Evolutionary conservation across 805 yeast genomes (phyloP).

Genomic region (Monosporozyma servazzii): DNA sequence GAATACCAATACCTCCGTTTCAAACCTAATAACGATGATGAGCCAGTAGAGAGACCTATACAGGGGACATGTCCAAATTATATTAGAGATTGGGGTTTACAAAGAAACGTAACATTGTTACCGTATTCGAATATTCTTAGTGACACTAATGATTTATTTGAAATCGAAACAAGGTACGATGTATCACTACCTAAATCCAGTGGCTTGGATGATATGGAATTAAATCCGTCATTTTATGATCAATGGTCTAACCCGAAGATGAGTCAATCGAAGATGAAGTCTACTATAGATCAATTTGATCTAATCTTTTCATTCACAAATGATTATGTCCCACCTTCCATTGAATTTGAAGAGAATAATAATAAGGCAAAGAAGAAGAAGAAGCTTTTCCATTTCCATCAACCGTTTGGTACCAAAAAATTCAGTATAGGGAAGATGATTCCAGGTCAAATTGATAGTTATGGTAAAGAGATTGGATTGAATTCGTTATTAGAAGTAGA

Average conservation of each 20-base stretch:
- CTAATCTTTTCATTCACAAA: slow-evolving; percentile 20
- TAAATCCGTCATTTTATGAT: slow-evolving; percentile 27
- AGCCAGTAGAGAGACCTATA: neutral
- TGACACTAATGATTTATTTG: slow-evolving; percentile 35
- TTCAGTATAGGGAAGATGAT: slow-evolving; percentile 3
- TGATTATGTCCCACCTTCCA: slow-evolving; percentile 4
- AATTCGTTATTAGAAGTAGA: neutral
- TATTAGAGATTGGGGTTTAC: neutral
- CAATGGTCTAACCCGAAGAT: slow-evolving; percentile 18
- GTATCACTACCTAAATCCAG: slow-evolving; percentile 33
- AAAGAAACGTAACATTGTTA: neutral
- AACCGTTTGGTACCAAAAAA: neutral
- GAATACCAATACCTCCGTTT: neutral
- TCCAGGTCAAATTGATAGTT: slow-evolving; percentile 1
- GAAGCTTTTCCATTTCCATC: neutral
- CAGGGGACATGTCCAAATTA: neutral
- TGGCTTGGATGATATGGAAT: slow-evolving; percentile 17
- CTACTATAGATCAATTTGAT: slow-evolving; percentile 26
- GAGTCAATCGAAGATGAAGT: slow-evolving; percentile 9
- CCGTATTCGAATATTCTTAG: slow-evolving; percentile 33
- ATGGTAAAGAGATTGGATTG: neutral
- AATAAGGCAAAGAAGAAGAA: no score
- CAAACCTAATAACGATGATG: neutral
- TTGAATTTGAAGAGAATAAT: neutral
- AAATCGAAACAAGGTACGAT: slow-evolving; percentile 31